Base-by-base conservation (phyloP, 2,329 filamentous ascomycete genomes). In the Aphanocladium album region DNA sequence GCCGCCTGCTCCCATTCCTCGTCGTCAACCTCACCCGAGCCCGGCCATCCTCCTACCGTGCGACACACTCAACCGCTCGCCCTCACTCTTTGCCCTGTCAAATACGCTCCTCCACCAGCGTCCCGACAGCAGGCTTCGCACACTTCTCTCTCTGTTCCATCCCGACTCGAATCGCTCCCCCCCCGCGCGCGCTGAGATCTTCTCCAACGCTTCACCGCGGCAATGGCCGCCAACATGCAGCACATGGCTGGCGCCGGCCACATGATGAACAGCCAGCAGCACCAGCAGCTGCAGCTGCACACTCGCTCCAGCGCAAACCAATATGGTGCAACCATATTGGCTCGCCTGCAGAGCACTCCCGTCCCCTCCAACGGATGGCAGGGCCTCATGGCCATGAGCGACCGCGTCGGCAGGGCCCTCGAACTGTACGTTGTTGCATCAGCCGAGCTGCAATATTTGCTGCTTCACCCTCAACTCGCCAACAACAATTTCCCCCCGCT, bases 151-250 rank as follows among this genome's bases (percentile, higher is more conserved):
- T n/a, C n/a, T n/a, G n/a, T n/a, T n/a, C n/a, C n/a, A n/a, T n/a
- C n/a, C n/a, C n/a, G n/a, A n/a, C n/a, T n/a, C n/a, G n/a, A n/a
- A n/a, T n/a, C n/a, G n/a, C n/a, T n/a, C n/a, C n/a, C n/a, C n/a
- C 41, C 27, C 37, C 21, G 39, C 51, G 14, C 16, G 14, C 19
- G 19, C 50, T 43, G 19, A 46, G 41, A 30, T 60, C 27, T 52
- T 37, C 25, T 37, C 33, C 47, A 52, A 30, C 41, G 16, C 37
- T 51, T 43, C 49, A 41, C 57, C 61, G 79, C 79, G 77, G 80
- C 79, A 73, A 85, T 86, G 83, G 82, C 83, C 76, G 82, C 79
- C 70, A 84, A 83, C 67, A 80, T 85, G 74, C 79, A 80, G 71
- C 82, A 83, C 68, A 83, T 85, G 80, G 77, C 73, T 65, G 77